Conservation (phyloP, 805 yeast genomes). For the Lipomyces sp. region DNA sequence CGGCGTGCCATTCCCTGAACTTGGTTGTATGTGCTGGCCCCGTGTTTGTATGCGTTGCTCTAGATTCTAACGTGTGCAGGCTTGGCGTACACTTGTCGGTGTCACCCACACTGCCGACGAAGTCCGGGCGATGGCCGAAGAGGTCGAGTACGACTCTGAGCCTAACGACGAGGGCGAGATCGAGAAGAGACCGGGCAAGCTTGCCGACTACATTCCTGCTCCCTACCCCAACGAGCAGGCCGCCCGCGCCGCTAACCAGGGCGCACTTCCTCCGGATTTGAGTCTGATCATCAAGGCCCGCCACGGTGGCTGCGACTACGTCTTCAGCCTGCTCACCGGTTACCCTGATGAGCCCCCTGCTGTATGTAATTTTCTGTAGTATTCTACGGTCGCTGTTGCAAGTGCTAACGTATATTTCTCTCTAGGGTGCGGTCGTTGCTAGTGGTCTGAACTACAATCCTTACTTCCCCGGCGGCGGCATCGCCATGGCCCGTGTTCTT, state of each 20-base stretch:
- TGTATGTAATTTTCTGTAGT: not conserved
- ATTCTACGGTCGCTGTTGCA: not conserved
- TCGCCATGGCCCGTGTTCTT: slow-evolving; percentile 98
- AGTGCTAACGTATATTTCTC: not conserved
- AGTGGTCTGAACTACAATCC: slow-evolving; percentile 98
- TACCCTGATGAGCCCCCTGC: slow-evolving; percentile 99
- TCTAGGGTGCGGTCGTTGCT: slow-evolving; percentile 86
- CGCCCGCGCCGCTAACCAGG: slow-evolving; percentile 99
- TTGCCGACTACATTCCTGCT: slow-evolving; percentile 90
- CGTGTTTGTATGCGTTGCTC: not conserved
- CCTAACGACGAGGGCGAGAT: slow-evolving; percentile 96
- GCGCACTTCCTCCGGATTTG: slow-evolving; percentile 97
- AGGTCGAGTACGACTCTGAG: slow-evolving; percentile 95
- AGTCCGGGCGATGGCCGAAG: slow-evolving; percentile 90
- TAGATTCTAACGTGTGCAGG: slow-evolving; percentile 36
- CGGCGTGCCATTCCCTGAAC: slow-evolving; percentile 96
- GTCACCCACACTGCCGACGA: slow-evolving; percentile 90
- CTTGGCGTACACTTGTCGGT: slow-evolving; percentile 98
- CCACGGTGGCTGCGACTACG: slow-evolving; percentile 96
- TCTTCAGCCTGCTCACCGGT: slow-evolving; percentile 92
- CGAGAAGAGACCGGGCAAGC: slow-evolving; percentile 96
- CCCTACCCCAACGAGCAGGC: slow-evolving; percentile 99
- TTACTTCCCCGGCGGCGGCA: slow-evolving; percentile 99
- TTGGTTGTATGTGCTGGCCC: slow-evolving; percentile 49
- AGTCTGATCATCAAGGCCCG: slow-evolving; percentile 97